phyloP scores from a whole-genome alignment of 1,284 basidiomycete species.

The Veloboletus limbatus region DNA sequence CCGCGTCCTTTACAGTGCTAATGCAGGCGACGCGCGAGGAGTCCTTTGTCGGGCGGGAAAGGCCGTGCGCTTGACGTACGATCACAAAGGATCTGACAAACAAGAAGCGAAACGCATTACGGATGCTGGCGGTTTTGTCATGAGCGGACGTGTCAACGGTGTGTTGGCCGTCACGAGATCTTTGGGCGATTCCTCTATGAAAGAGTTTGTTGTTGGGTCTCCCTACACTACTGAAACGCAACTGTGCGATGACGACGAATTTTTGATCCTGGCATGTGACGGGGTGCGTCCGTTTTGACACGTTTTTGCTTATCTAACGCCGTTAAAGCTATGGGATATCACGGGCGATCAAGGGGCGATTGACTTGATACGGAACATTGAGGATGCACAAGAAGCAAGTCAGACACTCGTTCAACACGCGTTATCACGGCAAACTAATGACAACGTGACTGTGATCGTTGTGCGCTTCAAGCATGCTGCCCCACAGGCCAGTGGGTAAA shows the following conservation, averaged over 20 bases:
- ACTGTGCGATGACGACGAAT: conserved; percentile 88
- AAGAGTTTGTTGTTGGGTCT: conserved; percentile 97
- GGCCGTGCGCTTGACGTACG: conserved; percentile 94
- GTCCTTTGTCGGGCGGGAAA: conserved; percentile 88
- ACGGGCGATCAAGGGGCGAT: conserved; percentile 90
- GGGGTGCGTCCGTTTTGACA: conserved; percentile 62
- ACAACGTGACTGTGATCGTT: conserved; percentile 85
- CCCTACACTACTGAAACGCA: conserved; percentile 98
- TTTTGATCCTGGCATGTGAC: conserved; percentile 95
- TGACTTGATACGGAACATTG: conserved; percentile 73
- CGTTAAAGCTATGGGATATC: conserved; percentile 92
- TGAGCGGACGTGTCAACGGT: conserved; percentile 97
- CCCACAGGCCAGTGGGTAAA: conserved; percentile 17
- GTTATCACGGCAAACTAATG: conserved; percentile 82
- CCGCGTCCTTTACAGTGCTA: conserved; percentile 92
- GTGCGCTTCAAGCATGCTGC: conserved; percentile 56
- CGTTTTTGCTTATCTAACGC: conserved; percentile 8
- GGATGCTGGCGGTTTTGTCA: conserved; percentile 97
- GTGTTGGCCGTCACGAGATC: conserved; percentile 96
- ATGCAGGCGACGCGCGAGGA: conserved; percentile 91
- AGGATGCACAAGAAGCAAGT: conserved; percentile 84
- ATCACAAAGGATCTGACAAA: conserved; percentile 97
- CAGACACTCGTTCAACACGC: conserved; percentile 82
- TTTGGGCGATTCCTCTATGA: conserved; percentile 97
- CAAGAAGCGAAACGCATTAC: conserved; percentile 97